These are phyloP conservation scores for Phytophthora sansomeana DNA, from an alignment of 352 stramenopile genomes.

Conservation along the genomic window DNA sequence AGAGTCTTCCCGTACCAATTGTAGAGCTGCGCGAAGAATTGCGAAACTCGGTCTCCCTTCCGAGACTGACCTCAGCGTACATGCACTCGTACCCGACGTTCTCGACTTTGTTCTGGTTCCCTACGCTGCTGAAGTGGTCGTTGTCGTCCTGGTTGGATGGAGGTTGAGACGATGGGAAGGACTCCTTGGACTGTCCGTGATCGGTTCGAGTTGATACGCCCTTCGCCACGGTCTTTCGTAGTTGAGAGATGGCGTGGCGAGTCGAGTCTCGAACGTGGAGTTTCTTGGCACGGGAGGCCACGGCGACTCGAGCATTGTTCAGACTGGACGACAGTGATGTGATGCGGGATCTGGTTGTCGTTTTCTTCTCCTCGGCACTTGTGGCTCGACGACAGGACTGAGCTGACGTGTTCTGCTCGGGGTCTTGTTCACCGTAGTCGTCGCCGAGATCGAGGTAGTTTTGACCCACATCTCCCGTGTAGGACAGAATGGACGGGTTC, in stretches of 20 bases:
- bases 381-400: neutral
- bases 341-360: conserved; percentile 12
- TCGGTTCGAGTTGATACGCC: conserved; percentile 1
- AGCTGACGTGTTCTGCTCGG: neutral
- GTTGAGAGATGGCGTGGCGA: conserved; percentile 27
- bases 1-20: conserved; percentile 4
- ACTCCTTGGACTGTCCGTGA: neutral
- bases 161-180: neutral
- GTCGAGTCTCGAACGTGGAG: conserved; percentile 40
- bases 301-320: conserved; percentile 17
- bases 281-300: conserved; percentile 24
- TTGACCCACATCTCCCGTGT: conserved; percentile 33
- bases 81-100: conserved; percentile 24
- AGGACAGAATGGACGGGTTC: conserved; percentile 36
- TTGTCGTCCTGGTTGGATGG: conserved; percentile 25
- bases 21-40: neutral
- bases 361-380: conserved; percentile 8
- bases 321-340: conserved; percentile 34
- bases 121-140: neutral
- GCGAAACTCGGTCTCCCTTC: conserved; percentile 5
- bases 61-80: conserved; percentile 31
- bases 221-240: conserved; percentile 30
- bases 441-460: conserved; percentile 35
- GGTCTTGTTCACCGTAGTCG: conserved; percentile 19
- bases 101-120: conserved; percentile 8